These are phyloP conservation scores for Aspergillus fumigatus DNA, from an alignment of 2,329 filamentous ascomycete genomes.

Conservation along the genomic window DNA sequence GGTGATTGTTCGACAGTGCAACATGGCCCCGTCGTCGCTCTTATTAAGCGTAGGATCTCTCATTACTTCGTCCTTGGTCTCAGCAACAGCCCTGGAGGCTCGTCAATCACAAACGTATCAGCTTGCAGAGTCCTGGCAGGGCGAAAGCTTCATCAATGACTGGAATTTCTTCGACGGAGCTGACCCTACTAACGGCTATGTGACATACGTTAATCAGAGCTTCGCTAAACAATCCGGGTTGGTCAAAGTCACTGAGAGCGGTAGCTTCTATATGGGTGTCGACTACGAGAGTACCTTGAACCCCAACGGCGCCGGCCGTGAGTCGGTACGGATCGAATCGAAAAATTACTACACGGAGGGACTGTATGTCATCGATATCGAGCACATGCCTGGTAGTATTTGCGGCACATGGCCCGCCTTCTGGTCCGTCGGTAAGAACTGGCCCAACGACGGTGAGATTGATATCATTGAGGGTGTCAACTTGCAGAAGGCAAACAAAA, in stretches of 20 bases:
- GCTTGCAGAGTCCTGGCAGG: slow-evolving; percentile 41
- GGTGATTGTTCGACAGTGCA: not conserved
- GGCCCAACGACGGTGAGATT: slow-evolving; percentile 45
- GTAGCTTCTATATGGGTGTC: slow-evolving; percentile 43
- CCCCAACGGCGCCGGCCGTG: slow-evolving; percentile 37
- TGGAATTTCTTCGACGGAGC: slow-evolving; percentile 47
- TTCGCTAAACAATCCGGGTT: slow-evolving; percentile 35
- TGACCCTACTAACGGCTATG: slow-evolving; percentile 49
- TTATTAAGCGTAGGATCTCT: slow-evolving; percentile 29
- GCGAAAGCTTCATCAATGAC: slow-evolving; percentile 45
- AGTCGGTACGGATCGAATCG: slow-evolving; percentile 43
- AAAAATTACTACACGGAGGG: slow-evolving; percentile 44
- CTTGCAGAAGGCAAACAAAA: slow-evolving; percentile 38
- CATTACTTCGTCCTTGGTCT: slow-evolving; percentile 23
- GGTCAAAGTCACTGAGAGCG: slow-evolving; percentile 29
- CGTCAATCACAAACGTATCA: slow-evolving; percentile 27
- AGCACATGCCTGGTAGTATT: slow-evolving; percentile 44
- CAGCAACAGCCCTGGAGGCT: slow-evolving; percentile 14
- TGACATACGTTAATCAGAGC: slow-evolving; percentile 44
- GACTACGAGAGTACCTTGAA: slow-evolving; percentile 36
- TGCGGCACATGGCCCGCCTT: slow-evolving; percentile 52
- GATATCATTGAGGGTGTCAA: slow-evolving; percentile 53
- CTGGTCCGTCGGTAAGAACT: slow-evolving; percentile 40
- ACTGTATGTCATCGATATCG: slow-evolving; percentile 45
- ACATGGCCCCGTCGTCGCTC: slow-evolving; percentile 26